Conservation (phyloP, 2,329 filamentous ascomycete species). For the Daldinia sp. region DNA sequence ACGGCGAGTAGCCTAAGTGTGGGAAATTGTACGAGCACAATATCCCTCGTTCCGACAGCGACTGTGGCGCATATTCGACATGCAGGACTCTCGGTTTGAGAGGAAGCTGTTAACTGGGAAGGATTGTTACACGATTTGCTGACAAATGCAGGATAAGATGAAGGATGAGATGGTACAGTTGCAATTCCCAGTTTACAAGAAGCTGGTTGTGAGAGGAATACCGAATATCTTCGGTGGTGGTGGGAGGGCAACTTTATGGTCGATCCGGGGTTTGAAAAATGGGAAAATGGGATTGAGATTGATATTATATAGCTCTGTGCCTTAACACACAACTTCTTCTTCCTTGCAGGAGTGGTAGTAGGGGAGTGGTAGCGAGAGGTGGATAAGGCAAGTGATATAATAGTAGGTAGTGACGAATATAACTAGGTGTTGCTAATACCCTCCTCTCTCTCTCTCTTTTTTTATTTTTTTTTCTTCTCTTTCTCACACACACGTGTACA, state of each 20-base stretch:
- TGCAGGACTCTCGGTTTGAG: constrained; percentile 38
- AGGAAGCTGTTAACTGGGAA: constrained; percentile 29
- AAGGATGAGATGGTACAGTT: constrained; percentile 33
- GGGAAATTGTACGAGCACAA: constrained; percentile 44
- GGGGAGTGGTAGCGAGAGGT: no score
- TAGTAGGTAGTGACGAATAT: constrained; percentile 12
- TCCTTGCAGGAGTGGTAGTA: constrained; percentile 21
- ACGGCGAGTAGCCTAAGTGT: constrained; percentile 39
- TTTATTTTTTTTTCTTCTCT: no score
- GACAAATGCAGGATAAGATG: constrained; percentile 29
- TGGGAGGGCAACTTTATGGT: constrained; percentile 26
- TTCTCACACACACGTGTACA: no score
- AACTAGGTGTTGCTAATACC: constrained; percentile 10
- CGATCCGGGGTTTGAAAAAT: neutral
- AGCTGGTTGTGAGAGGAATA: constrained; percentile 26
- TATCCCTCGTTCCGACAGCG: constrained; percentile 43
- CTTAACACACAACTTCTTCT: constrained; percentile 21
- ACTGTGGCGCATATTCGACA: constrained; percentile 44
- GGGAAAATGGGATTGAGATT: constrained; percentile 16
- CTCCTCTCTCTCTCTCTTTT: neutral
- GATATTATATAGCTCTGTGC: constrained; percentile 37
- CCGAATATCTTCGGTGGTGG: constrained; percentile 10
- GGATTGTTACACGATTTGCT: constrained; percentile 33
- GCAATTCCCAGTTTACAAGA: constrained; percentile 29
- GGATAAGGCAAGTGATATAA: no score